Conservation (phyloP, 1,284 basidiomycete species). For the Rhodotorula sp. region DNA sequence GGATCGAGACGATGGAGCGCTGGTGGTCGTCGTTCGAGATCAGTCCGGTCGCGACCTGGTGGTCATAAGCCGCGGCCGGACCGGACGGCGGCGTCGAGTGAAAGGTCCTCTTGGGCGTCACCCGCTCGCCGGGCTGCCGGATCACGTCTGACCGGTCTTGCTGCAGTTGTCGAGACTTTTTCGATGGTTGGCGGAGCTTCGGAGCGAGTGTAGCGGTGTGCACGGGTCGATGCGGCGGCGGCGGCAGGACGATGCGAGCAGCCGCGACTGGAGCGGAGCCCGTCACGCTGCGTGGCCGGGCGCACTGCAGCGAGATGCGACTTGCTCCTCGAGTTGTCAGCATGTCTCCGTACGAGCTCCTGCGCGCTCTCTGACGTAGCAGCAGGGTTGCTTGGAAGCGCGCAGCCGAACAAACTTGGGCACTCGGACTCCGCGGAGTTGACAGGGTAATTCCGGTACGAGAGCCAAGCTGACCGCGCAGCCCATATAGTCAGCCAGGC, state of each 20-base stretch:
- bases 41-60: constrained; percentile 67
- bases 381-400: not conserved
- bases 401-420: no score
- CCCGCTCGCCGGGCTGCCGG: not conserved
- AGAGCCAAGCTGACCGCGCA: no score
- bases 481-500: no score
- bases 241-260: not conserved
- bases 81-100: constrained; percentile 14
- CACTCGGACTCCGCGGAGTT: no score
- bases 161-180: not conserved
- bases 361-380: not conserved
- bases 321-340: not conserved
- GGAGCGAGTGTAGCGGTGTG: not conserved
- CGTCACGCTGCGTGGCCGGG: not conserved
- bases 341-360: not conserved
- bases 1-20: constrained; percentile 72
- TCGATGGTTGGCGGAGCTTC: not conserved
- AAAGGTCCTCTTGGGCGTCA: not conserved
- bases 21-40: constrained; percentile 81
- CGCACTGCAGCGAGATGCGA: not conserved
- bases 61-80: constrained; percentile 70
- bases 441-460: no score
- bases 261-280: not conserved
- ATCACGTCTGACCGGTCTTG: not conserved
- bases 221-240: not conserved